Conservation (phyloP, 129 eudicot genomes). For the Escallonia herrerae region DNA sequence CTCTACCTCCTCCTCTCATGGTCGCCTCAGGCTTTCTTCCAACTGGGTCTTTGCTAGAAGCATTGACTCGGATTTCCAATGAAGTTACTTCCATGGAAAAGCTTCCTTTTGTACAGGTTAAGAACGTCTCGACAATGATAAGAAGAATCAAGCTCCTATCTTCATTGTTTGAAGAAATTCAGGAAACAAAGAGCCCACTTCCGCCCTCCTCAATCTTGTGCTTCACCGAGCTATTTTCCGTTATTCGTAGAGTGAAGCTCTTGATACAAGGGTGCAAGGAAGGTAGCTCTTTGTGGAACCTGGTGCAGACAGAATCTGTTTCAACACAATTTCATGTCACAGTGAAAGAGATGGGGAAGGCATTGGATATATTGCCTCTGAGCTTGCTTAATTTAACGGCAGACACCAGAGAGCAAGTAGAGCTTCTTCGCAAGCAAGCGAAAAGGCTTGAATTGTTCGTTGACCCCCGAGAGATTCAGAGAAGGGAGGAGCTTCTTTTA, state of each 20-base stretch:
- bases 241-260: slow-evolving; percentile 45
- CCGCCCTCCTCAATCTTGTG: slow-evolving; percentile 84
- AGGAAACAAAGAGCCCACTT: slow-evolving; percentile 51
- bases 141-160: slow-evolving; percentile 67
- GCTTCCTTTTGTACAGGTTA: slow-evolving; percentile 38
- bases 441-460: slow-evolving; percentile 51
- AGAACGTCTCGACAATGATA: slow-evolving; percentile 50
- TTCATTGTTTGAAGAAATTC: slow-evolving; percentile 66
- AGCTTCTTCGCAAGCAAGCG: slow-evolving; percentile 80
- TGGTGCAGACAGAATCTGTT: slow-evolving; percentile 46
- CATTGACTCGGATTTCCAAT: slow-evolving; percentile 55
- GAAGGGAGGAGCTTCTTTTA: slow-evolving; percentile 51
- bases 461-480: slow-evolving; percentile 51
- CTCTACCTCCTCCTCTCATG: slow-evolving; percentile 44
- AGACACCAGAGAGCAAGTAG: slow-evolving; percentile 76
- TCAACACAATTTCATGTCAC: slow-evolving; percentile 49
- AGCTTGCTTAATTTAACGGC: slow-evolving; percentile 53
- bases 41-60: slow-evolving; percentile 57
- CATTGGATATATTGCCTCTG: slow-evolving; percentile 67
- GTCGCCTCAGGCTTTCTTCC: slow-evolving; percentile 69
- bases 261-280: slow-evolving; percentile 50
- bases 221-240: slow-evolving; percentile 60
- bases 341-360: slow-evolving; percentile 60
- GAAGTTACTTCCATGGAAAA: slow-evolving; percentile 51
- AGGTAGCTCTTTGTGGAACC: slow-evolving; percentile 70